Percentiles rank a stretch among this genome's conserved stretches.
Evolutionary conservation across 371 early-diverging fungal genomes (phyloP).

Genomic region (Syncephalis plumigaleata): DNA sequence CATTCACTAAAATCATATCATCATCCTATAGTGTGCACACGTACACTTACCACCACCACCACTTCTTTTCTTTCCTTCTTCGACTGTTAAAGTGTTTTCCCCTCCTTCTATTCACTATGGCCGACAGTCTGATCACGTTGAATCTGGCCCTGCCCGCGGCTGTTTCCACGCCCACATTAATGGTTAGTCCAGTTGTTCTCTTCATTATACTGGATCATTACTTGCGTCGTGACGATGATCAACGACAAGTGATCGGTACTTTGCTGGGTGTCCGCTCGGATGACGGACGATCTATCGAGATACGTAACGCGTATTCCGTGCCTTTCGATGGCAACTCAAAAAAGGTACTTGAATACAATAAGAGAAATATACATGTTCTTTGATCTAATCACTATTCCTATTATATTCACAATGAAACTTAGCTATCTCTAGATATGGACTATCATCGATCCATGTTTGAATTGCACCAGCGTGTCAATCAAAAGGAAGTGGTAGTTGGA

Average conservation of each 20-base stretch:
- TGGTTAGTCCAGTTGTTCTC: slow-evolving; percentile 73
- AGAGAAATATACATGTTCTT: background rate
- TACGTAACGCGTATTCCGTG: slow-evolving; percentile 75
- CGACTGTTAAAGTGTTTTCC: too few species aligned
- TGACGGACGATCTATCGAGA: slow-evolving; percentile 73
- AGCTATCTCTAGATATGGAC: slow-evolving; percentile 75
- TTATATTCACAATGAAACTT: too few species aligned
- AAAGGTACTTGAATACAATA: slow-evolving; percentile 17
- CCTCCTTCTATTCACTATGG: too few species aligned
- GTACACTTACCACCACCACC: too few species aligned
- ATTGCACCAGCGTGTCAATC: slow-evolving; percentile 73
- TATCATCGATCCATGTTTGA: slow-evolving; percentile 72
- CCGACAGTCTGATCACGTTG: too few species aligned
- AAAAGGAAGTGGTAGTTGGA: slow-evolving; percentile 81
- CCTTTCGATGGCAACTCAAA: slow-evolving; percentile 50
- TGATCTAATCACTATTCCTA: background rate
- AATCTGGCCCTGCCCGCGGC: too few species aligned
- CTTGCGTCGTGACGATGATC: slow-evolving; percentile 65
- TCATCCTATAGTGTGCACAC: too few species aligned
- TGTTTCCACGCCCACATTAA: background rate
- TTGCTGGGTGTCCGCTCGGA: slow-evolving; percentile 68
- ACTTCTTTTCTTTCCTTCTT: too few species aligned
- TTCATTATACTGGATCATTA: slow-evolving; percentile 84
- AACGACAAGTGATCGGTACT: slow-evolving; percentile 76
- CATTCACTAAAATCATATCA: too few species aligned